A percentile compares a stretch with the other conserved stretches of the same genome.
phyloP scores from a whole-genome alignment of 306 rosid genomes.

The Trifolium repens region DNA sequence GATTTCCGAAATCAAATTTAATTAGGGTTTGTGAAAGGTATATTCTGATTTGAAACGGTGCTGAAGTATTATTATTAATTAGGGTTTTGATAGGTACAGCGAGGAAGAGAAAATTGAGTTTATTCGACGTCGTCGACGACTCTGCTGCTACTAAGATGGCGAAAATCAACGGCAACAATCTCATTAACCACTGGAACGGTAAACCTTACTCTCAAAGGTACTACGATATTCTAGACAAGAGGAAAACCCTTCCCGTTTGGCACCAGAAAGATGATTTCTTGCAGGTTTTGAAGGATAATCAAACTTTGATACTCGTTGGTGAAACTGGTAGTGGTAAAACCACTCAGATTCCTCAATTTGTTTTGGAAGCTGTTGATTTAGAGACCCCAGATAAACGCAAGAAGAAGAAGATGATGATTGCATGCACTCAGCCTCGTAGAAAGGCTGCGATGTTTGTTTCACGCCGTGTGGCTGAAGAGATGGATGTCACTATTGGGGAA shows the following conservation, averaged over 20 bases:
- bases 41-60: too few species aligned
- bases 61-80: not conserved
- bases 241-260: constrained; percentile 89
- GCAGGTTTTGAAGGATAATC: constrained; percentile 64
- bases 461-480: too few species aligned
- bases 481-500: too few species aligned
- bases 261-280: constrained; percentile 87
- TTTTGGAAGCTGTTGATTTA: constrained; percentile 79
- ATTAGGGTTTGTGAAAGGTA: too few species aligned
- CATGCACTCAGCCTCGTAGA: too few species aligned
- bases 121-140: constrained; percentile 87
- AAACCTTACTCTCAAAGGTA: constrained; percentile 77
- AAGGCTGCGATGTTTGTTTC: too few species aligned
- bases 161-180: constrained; percentile 62
- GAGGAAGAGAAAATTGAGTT: constrained; percentile 87
- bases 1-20: too few species aligned
- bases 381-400: constrained; percentile 46
- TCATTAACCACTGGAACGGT: constrained; percentile 75
- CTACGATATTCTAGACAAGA: constrained; percentile 79
- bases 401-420: too few species aligned
- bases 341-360: constrained; percentile 84
- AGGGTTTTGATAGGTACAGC: constrained; percentile 78
- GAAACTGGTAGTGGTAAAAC: constrained; percentile 99
- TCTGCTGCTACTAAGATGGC: constrained; percentile 48
- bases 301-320: constrained; percentile 81